phyloP scores from a whole-genome alignment of 2,329 filamentous ascomycete genomes.

The Trichophyton equinum region DNA sequence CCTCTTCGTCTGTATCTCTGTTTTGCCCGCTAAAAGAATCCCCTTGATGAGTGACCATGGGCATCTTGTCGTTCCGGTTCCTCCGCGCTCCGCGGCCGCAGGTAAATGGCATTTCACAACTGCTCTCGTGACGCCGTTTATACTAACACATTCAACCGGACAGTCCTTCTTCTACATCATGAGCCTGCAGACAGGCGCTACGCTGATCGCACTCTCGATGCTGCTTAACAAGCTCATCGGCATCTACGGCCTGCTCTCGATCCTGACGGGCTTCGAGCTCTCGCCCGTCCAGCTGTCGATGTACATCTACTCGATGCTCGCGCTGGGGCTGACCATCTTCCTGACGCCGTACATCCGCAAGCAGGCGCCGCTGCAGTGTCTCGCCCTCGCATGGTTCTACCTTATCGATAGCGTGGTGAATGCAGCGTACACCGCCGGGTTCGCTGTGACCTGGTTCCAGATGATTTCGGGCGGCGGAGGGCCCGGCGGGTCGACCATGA shows the following conservation, averaged over 20 bases:
- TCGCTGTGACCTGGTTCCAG: slow-evolving; percentile 77
- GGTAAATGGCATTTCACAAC: slow-evolving; percentile 19
- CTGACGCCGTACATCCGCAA: slow-evolving; percentile 70
- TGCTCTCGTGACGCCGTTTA: slow-evolving; percentile 2
- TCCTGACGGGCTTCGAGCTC: slow-evolving; percentile 74
- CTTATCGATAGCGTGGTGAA: slow-evolving; percentile 72
- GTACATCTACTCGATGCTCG: slow-evolving; percentile 73
- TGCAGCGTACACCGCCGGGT: slow-evolving; percentile 65
- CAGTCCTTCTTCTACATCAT: slow-evolving; percentile 78
- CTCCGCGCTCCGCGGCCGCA: slow-evolving; percentile 40
- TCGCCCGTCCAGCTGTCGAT: slow-evolving; percentile 75
- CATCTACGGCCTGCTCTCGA: slow-evolving; percentile 76
- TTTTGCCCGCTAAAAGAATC: neutral
- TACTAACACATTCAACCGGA: slow-evolving; percentile 11
- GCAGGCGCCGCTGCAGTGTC: slow-evolving; percentile 64
- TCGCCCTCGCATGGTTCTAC: slow-evolving; percentile 76
- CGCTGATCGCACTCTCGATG: slow-evolving; percentile 69
- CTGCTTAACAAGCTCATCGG: slow-evolving; percentile 88
- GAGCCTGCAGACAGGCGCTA: slow-evolving; percentile 73
- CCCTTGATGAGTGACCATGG: slow-evolving; percentile 20
- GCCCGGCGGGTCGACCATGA: slow-evolving; percentile 45
- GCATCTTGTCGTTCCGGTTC: slow-evolving; percentile 26
- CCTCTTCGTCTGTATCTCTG: neutral
- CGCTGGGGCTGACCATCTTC: slow-evolving; percentile 54
- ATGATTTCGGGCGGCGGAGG: slow-evolving; percentile 46